Conservation (phyloP, 129 eudicot genomes). For the Scalesia atractyloides region DNA sequence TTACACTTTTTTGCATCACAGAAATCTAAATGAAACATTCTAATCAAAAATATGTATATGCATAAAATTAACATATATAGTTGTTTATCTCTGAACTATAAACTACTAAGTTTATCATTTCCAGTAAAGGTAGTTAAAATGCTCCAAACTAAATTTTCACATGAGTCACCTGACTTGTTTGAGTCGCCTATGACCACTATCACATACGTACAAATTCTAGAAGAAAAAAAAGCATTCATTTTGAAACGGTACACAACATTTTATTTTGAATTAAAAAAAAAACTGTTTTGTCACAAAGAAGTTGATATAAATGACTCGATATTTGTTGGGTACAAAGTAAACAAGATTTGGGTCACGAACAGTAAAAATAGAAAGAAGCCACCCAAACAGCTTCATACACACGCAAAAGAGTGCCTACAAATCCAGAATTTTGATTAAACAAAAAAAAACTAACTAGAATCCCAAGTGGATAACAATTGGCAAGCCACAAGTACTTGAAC, state of each 20-base stretch:
- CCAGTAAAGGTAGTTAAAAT: too few relatives aligned
- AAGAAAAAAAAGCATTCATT: neutral
- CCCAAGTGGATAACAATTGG: slow-evolving; percentile 16
- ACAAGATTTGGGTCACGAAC: slow-evolving; percentile 12
- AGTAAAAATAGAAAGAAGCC: slow-evolving; percentile 8
- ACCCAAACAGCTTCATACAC: slow-evolving; percentile 24
- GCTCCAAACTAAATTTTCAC: too few relatives aligned
- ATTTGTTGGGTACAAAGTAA: slow-evolving; percentile 26
- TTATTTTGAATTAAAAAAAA: neutral
- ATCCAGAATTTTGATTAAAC: slow-evolving; percentile 27
- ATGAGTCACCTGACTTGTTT: too few relatives aligned
- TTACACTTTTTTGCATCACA: too few relatives aligned
- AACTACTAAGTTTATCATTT: too few relatives aligned
- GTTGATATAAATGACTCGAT: slow-evolving; percentile 5
- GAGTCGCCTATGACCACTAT: too few relatives aligned
- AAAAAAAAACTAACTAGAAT: slow-evolving; percentile 11
- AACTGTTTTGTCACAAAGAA: neutral
- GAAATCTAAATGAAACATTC: too few relatives aligned
- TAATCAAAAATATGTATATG: too few relatives aligned
- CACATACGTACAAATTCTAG: too few relatives aligned
- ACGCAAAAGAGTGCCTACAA: slow-evolving; percentile 20
- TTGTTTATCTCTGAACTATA: too few relatives aligned
- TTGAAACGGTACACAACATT: neutral
- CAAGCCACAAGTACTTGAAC: slow-evolving; percentile 29
- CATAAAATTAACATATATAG: too few relatives aligned